Base-by-base conservation (phyloP, 352 stramenopile species). In the Phytopythium kandeliae region DNA sequence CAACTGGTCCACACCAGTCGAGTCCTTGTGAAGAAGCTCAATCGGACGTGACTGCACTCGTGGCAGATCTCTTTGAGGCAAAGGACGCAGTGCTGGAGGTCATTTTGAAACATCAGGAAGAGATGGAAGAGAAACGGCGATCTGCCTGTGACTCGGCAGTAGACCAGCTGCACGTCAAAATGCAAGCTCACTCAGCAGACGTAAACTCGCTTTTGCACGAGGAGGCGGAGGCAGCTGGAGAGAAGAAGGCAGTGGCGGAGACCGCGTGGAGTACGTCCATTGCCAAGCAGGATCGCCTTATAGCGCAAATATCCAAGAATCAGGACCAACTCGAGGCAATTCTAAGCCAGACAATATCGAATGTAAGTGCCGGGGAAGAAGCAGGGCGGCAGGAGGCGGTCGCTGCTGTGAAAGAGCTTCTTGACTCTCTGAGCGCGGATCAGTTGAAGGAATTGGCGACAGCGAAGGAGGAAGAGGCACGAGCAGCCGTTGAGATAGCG, bases 61-160 rank as follows among this genome's bases (percentile, higher is more conserved):
- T 51, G 3, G 28, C 28, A 1, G 31, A 51, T 3, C 4, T 51
- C 3, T 41, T 41, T 19, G 48, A 63, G 9, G 33, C 48, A 11
- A 69, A 67, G 24, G 64, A 75, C 9, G 43, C 50, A 7, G 17
- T 64, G 7, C 48, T 74, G n/a, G 64, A 76, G 51, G 46, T 62
- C 1, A 24, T 81, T 21, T 62, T 75, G 2, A 69, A 56, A 30
- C 60, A 67, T 9, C 63, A 78, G 38, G 67, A 72, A n/a, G 52
- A 66, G 22, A 74, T 76, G 54, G 67, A 78, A 12, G 37, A 48
- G 35, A 38, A 40, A 10, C 49, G 54, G 15, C 47, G 74, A 37
- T 44, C 67, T 44, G 56, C 58, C 0, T 45, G 66, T 2, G 36
- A 50, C 17, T 28, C 11, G 4, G 63, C 62, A 0, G 26, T 68